Percentiles rank a stretch among this genome's conserved stretches.
Conservation (phyloP, 2,329 filamentous ascomycete genomes). For the Epichloe aotearoae region DNA sequence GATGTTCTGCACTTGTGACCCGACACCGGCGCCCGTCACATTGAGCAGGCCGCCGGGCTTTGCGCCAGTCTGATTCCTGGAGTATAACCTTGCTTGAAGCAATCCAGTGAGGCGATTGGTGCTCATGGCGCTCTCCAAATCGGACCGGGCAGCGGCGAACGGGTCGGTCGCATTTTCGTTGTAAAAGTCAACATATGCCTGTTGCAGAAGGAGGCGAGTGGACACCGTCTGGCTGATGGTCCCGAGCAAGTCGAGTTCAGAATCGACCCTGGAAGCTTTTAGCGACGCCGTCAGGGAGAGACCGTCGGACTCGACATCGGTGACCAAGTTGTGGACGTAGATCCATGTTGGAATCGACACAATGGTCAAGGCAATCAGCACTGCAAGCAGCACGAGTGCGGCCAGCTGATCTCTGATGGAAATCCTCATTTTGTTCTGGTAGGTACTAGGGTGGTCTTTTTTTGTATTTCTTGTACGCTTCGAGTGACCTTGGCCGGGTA, state of each 20-base stretch:
- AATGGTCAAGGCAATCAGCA: conserved; percentile 62
- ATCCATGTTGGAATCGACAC: conserved; percentile 65
- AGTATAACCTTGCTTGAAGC: conserved; percentile 61
- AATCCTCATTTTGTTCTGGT: conserved; percentile 50
- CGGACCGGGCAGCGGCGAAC: conserved; percentile 47
- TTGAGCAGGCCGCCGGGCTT: conserved; percentile 44
- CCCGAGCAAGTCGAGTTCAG: conserved; percentile 67
- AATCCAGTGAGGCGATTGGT: conserved; percentile 44
- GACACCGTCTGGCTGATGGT: conserved; percentile 60
- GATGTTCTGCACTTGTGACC: conserved; percentile 29
- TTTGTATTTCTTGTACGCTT: neutral
- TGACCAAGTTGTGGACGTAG: conserved; percentile 41
- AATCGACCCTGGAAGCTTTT: conserved; percentile 69
- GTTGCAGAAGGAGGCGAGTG: conserved; percentile 49
- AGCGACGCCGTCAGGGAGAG: conserved; percentile 71
- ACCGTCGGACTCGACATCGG: conserved; percentile 40
- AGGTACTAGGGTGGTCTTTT: neutral
- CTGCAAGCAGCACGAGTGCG: conserved; percentile 61
- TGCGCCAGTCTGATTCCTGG: conserved; percentile 47
- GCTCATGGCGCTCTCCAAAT: conserved; percentile 58
- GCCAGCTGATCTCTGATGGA: conserved; percentile 81
- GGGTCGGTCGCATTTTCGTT: conserved; percentile 40
- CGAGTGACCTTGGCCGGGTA: neutral
- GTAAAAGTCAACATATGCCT: conserved; percentile 38
- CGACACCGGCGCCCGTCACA: conserved; percentile 38